phyloP scores from a whole-genome alignment of 1,284 basidiomycete species.

The Volvariella volvacea region DNA sequence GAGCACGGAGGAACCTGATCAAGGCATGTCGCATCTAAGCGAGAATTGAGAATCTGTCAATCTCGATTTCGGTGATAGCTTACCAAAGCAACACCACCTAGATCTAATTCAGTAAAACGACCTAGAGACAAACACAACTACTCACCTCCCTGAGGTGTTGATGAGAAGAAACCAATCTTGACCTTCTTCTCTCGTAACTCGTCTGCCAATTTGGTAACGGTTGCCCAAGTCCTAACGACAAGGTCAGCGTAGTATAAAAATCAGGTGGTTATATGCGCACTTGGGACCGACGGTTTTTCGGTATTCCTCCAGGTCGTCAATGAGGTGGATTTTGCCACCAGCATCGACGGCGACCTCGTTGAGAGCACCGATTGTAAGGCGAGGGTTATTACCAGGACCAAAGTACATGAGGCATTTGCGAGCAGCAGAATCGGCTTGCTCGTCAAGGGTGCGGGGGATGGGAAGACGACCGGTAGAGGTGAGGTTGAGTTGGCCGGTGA shows the following conservation, averaged over 20 bases:
- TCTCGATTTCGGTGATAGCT: conserved; percentile 20
- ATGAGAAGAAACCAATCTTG: conserved; percentile 86
- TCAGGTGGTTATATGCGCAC: conserved; percentile 15
- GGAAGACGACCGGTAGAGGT: conserved; percentile 43
- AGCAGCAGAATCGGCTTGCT: conserved; percentile 78
- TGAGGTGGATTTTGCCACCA: conserved; percentile 70
- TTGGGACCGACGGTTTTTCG: conserved; percentile 57
- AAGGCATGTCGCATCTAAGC: conserved; percentile 82
- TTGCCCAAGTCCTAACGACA: conserved; percentile 58
- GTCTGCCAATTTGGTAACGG: conserved; percentile 71
- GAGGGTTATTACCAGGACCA: conserved; percentile 74
- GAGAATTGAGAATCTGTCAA: conserved; percentile 11
- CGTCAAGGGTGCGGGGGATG: conserved; percentile 69
- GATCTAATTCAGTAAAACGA: conserved; percentile 16
- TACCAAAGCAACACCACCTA: conserved; percentile 83
- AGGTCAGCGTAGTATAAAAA: conserved; percentile 2
- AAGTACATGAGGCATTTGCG: conserved; percentile 78
- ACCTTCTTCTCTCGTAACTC: conserved; percentile 77
- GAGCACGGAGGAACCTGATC: conserved; percentile 70
- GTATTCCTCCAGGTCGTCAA: conserved; percentile 72
- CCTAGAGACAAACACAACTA: conserved; percentile 13
- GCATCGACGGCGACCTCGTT: conserved; percentile 79
- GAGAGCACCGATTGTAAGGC: conserved; percentile 68
- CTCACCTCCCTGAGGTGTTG: conserved; percentile 81
- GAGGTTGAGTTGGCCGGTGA: conserved; percentile 20